Evolutionary conservation across 2,329 filamentous ascomycete species (phyloP), one percentile per base, ranked within the genome.

Genomic region (Xylariaceae sp.): DNA sequence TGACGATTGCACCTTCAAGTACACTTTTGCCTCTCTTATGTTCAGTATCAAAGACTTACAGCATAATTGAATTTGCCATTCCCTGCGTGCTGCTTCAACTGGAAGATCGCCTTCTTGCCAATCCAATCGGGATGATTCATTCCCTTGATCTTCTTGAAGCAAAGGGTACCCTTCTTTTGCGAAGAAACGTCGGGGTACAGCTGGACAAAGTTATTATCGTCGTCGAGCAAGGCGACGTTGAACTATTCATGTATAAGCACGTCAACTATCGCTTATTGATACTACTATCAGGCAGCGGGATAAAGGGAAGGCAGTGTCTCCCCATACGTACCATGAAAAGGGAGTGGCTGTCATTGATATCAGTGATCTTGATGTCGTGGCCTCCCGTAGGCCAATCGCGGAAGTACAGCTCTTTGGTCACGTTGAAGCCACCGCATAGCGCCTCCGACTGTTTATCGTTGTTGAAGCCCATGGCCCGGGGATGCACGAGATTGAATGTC

Each of bases 61-160:
- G 35, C 19, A 17, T 35, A 41, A 19, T 41, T 34, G 12, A 18
- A 9, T 4, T 35, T 15, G 13, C 38, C 38, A n/a, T 41, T 36
- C 17, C 38, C 38, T 9, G 15, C 32, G n/a, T 36, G 30, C 31
- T 41, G 38, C 19, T 26, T 28, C 12, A 41, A 8, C 32, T 41
- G 38, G 17, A 41, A 41, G 19, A 41, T 30, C 7, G 32, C 38
- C 22, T 13, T 28, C 32, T 41, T n/a, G 22, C 32, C 32, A 16
- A 29, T 19, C 38, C 38, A 41, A 12, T 17, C 19, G 2, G 32
- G 4, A 13, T 41, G 31, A 7, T 12, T n/a, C 8, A 12, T 29
- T 13, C 19, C 38, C 15, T 12, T 19, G 31, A 35, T 29, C 15
- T 18, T 19, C n/a, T 9, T 7, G n/a, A 34, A 30, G 31, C 38